phyloP scores from a whole-genome alignment of 1,139 yeast genomes.

The Saccharomyces hybrid region DNA sequence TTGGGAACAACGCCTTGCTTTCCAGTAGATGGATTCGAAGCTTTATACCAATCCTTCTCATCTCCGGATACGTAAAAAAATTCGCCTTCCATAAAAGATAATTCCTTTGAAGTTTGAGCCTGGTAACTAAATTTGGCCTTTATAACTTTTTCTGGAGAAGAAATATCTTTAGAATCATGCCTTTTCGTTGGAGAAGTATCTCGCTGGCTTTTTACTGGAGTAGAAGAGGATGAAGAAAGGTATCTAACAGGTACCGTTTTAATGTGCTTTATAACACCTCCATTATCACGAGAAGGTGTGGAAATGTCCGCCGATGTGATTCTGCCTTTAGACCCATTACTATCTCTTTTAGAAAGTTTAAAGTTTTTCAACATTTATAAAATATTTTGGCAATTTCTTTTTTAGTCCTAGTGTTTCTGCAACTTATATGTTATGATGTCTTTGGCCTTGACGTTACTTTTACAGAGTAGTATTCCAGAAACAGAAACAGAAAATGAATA shows the following conservation, averaged over 20 bases:
- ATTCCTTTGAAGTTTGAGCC: slow-evolving; percentile 78
- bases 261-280: slow-evolving; percentile 16
- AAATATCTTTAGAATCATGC: slow-evolving; percentile 10
- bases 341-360: slow-evolving; percentile 22
- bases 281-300: slow-evolving; percentile 22
- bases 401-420: too few relatives aligned
- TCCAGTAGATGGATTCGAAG: slow-evolving; percentile 76
- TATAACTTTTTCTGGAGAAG: slow-evolving; percentile 68
- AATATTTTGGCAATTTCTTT: not conserved
- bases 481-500: not conserved
- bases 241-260: slow-evolving; percentile 19
- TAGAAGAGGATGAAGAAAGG: not conserved
- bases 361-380: slow-evolving; percentile 19
- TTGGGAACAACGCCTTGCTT: slow-evolving; percentile 83
- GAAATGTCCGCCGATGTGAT: slow-evolving; percentile 31
- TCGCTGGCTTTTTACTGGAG: slow-evolving; percentile 4
- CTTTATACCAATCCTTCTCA: slow-evolving; percentile 75
- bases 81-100: slow-evolving; percentile 73
- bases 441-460: not conserved
- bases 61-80: slow-evolving; percentile 73
- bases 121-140: slow-evolving; percentile 72
- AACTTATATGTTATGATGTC: not conserved
- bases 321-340: slow-evolving; percentile 22
- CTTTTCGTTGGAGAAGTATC: slow-evolving; percentile 9
- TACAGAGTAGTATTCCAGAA: not conserved